Conservation (phyloP, 1,284 basidiomycete species). For the Cutaneotrichosporon sp. region DNA sequence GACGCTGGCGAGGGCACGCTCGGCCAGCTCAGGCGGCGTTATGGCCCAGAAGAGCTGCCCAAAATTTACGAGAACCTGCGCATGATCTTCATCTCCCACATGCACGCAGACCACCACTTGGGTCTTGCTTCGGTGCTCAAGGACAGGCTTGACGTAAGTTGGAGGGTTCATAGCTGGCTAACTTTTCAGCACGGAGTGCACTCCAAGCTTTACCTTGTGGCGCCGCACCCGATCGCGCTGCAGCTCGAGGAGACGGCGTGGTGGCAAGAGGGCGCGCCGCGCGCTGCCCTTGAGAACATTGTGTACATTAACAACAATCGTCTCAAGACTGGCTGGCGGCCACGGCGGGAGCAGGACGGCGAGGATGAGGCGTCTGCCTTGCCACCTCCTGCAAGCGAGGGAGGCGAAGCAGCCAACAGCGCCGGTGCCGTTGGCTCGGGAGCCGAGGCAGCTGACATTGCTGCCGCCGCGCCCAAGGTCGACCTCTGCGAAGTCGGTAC, state of each 20-base stretch:
- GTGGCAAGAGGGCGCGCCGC: conserved; percentile 29
- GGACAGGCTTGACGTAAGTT: conserved; percentile 63
- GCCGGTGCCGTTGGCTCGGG: too few relatives aligned
- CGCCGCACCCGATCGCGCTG: conserved; percentile 43
- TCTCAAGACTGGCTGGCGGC: conserved; percentile 7
- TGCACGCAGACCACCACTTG: conserved; percentile 89
- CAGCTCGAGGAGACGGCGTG: conserved; percentile 47
- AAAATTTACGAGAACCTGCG: conserved; percentile 62
- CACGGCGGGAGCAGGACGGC: not conserved
- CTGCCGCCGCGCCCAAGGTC: too few relatives aligned
- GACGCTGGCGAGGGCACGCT: conserved; percentile 89
- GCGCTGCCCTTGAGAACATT: conserved; percentile 37
- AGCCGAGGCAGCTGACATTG: too few relatives aligned
- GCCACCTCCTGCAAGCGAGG: not conserved
- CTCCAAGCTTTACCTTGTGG: conserved; percentile 60
- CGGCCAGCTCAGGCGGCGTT: conserved; percentile 77
- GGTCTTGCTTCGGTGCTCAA: conserved; percentile 70
- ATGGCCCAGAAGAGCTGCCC: conserved; percentile 56
- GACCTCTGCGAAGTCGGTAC: conserved; percentile 3
- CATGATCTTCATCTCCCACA: conserved; percentile 81
- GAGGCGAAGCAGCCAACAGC: not conserved
- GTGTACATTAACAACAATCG: conserved; percentile 33
- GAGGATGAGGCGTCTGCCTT: not conserved
- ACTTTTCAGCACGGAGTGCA: conserved; percentile 25
- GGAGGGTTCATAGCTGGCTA: not conserved